Percentiles rank a stretch among this genome's conserved stretches.
Conservation (phyloP, 768 basidiomycete species). For the Dacryopinax primogenitus region DNA sequence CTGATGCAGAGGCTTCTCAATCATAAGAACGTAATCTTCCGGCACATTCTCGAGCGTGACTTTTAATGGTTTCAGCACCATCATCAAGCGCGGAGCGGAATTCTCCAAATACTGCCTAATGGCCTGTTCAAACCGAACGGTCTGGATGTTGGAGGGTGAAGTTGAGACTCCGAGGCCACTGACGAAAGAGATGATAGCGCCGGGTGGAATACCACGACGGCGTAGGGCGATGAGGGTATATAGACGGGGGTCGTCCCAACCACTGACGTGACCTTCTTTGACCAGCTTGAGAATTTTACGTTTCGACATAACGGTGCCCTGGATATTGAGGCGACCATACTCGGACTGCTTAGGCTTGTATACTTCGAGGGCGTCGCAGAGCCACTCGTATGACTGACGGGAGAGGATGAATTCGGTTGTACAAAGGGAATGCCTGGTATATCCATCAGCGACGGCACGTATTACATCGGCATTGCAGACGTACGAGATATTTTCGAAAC, state of each 20-base stretch:
- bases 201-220: constrained; percentile 91
- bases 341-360: constrained; percentile 97
- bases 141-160: constrained; percentile 67
- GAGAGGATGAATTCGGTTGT: constrained; percentile 92
- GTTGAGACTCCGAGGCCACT: constrained; percentile 89
- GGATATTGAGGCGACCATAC: constrained; percentile 82
- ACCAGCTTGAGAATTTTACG: constrained; percentile 87
- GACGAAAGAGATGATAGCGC: constrained; percentile 87
- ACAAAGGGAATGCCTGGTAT: constrained; percentile 79
- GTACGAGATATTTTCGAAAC: constrained; percentile 97
- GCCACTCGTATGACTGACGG: constrained; percentile 96
- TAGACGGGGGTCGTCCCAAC: constrained; percentile 95
- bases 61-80: constrained; percentile 84
- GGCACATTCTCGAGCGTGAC: constrained; percentile 83
- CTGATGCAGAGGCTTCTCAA: constrained; percentile 88
- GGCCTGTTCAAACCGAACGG: constrained; percentile 76
- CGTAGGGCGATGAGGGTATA: constrained; percentile 94
- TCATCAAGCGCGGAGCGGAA: constrained; percentile 71
- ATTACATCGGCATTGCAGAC: constrained; percentile 26
- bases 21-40: constrained; percentile 66
- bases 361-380: constrained; percentile 92
- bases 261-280: constrained; percentile 65
- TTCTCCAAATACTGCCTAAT: constrained; percentile 83
- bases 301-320: constrained; percentile 94
- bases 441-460: neutral